Base-by-base conservation (phyloP, 106 monocot species). In the Vanilla planifolia region DNA sequence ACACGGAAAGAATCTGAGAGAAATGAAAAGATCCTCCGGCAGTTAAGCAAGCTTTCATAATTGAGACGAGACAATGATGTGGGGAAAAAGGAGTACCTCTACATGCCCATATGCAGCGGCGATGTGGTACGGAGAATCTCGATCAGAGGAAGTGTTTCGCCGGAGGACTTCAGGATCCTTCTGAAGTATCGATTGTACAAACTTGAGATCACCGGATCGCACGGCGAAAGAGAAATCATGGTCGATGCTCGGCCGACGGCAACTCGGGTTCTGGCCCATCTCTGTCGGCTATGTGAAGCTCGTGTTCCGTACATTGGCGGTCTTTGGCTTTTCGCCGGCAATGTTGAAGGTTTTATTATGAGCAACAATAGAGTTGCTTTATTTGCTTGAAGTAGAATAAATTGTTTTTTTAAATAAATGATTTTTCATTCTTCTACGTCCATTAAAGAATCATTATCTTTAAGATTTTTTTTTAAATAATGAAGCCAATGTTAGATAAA, bases 111-210 rank as follows among this genome's bases (percentile, higher is more conserved):
- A 78, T 40, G 82, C 81, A 35, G 89, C 81, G 67, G 81, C 81
- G 67, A 85, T 73, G 78, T 90, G 89, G 48, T 76, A 75, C 27
- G 80, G 62, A 47, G 84, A 89, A 71, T 75, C 77, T 52, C 89
- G 74, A 34, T 81, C 69, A 53, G 48, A 75, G 44, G 71, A 27
- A 33, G 70, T 75, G 32, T 39, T 48, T 37, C 8, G 29, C 28
- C 36, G 52, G 51, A 81, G 41, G 16, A 76, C 34, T 48, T 17
- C 56, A 13, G 75, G 71, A 2, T 67, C 59, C 21, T 41, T 1
- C 25, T 22, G 56, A 27, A 80, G 70, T 6, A 50, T 19, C 16
- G 32, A 37, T 7, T 59, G 63, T 8, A 75, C 63, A 5, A 24
- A 27, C 11, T 57, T 57, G 6, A 52, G 10, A 20, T 81, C 63